A percentile compares a stretch with the other conserved stretches of the same genome.
phyloP scores from a whole-genome alignment of 805 yeast genomes.

The Saccharomyces paradoxus region DNA sequence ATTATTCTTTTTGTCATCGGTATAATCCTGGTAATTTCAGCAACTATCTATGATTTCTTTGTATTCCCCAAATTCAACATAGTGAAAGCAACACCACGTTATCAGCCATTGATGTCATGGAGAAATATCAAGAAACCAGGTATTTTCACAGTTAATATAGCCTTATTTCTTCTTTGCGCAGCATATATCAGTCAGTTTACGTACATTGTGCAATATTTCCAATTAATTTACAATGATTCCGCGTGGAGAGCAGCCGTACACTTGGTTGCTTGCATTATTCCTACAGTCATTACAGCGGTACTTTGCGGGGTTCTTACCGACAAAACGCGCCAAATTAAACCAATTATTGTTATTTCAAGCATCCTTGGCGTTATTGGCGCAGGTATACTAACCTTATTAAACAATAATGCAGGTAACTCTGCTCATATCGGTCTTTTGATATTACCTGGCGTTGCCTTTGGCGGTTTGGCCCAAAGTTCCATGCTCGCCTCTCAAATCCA shows the following conservation, averaged over 20 bases:
- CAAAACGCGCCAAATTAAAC: conserved; percentile 31
- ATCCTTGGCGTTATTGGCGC: conserved; percentile 29
- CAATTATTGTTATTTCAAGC: conserved; percentile 28
- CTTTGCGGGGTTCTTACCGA: conserved; percentile 28
- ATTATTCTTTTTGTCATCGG: conserved; percentile 39
- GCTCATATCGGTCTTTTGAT: conserved; percentile 33
- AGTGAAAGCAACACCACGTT: conserved; percentile 5
- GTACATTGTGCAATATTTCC: conserved; percentile 22
- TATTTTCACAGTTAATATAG: conserved; percentile 12
- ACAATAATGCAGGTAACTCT: conserved; percentile 23
- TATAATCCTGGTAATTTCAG: conserved; percentile 33
- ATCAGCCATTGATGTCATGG: conserved; percentile 17
- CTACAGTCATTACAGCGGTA: conserved; percentile 17
- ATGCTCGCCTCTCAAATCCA: conserved; percentile 28
- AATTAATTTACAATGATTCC: conserved; percentile 18
- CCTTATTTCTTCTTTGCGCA: conserved; percentile 12
- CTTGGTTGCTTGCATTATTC: conserved; percentile 13
- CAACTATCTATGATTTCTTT: conserved; percentile 39
- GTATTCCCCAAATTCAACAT: conserved; percentile 11
- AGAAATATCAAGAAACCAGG: conserved; percentile 8
- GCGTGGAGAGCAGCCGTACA: conserved; percentile 23
- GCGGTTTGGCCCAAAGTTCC: conserved; percentile 29
- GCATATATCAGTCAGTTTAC: conserved; percentile 18
- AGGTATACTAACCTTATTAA: conserved; percentile 29
- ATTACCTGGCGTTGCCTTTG: conserved; percentile 33